Evolutionary conservation across 2,329 filamentous ascomycete genomes (phyloP), one percentile per base, ranked within the genome.

Genomic region (Ilyonectria destructans): DNA sequence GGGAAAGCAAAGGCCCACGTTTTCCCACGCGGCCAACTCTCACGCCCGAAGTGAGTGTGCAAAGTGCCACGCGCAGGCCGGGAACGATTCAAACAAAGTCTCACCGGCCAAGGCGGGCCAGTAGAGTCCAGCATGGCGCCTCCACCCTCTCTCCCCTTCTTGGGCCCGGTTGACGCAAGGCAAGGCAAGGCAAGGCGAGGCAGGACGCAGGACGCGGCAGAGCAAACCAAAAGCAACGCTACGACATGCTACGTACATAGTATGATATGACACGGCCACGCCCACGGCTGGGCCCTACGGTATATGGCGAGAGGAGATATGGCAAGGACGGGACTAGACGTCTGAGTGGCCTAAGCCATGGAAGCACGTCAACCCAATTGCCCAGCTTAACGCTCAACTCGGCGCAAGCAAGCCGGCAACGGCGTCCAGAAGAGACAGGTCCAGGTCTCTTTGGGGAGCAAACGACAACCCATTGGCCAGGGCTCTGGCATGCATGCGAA

Each of bases 31-130:
- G 33, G 51, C 26, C 15, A 55, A 40, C 37, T 56, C 56, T 46
- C 56, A 55, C 56, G 37, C 56, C 56, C 62, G 15, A 56, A 40
- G 29, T 33, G 51, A 54, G 43, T 5, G 4, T 35, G 52, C 17
- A 58, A 52, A 54, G 55, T 54, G 37, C 56, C 62, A 65, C 62
- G 62, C 62, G 55, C 62, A 29, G 46, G 55, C 62, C 17, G 46
- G 46, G 19, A 23, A 29, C 46, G 46, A 26, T 15, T 33, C 26
- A 8, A 19, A 43, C 40, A 15, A 52, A 52, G n/a, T 26, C 26
- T n/a, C 23, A 15, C 48, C 15, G 40, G 40, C 40, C 40, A 17
- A 17, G 23, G 49, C 29, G 49, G 3, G 51, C 31, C 49, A 54
- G 49, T 54, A 49, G 56, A 40, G 35, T 62, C n/a, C 37, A 35